Evolutionary conservation across 2,329 filamentous ascomycete species (phyloP).

Genomic region (Diaporthe sp.): DNA sequence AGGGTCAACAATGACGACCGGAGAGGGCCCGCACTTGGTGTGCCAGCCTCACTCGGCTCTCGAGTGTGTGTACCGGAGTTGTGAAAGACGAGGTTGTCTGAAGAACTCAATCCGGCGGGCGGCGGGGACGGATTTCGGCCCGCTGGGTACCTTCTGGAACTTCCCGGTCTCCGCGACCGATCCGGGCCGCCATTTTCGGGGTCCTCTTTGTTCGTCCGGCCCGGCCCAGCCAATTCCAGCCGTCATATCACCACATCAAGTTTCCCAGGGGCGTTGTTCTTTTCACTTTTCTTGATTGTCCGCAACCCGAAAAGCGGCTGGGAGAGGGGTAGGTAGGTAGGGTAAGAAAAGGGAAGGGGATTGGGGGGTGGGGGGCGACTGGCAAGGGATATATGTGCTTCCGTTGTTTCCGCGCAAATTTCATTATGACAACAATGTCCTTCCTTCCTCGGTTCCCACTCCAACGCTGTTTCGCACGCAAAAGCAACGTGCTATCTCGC

Average conservation of each 20-base stretch:
- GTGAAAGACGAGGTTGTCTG: not conserved
- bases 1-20: not conserved
- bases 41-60: not conserved
- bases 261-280: not conserved
- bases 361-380: slow-evolving; percentile 21
- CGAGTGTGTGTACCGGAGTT: too few relatives aligned
- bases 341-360: not conserved
- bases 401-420: slow-evolving; percentile 33
- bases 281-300: slow-evolving; percentile 15
- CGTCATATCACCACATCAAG: not conserved
- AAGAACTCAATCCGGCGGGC: not conserved
- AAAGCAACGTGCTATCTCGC: not conserved
- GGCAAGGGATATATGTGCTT: slow-evolving; percentile 36
- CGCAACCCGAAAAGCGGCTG: not conserved
- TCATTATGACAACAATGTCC: slow-evolving; percentile 35
- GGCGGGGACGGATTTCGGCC: not conserved
- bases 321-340: not conserved
- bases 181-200: not conserved
- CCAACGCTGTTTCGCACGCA: not conserved
- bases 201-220: not conserved
- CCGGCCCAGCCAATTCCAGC: not conserved
- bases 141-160: not conserved
- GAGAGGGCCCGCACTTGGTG: not conserved
- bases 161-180: not conserved
- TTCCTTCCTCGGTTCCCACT: slow-evolving; percentile 21